These are phyloP conservation scores for Phascolomyces articulosus DNA, from an alignment of 371 early-diverging fungal genomes.

Conservation along the genomic window DNA sequence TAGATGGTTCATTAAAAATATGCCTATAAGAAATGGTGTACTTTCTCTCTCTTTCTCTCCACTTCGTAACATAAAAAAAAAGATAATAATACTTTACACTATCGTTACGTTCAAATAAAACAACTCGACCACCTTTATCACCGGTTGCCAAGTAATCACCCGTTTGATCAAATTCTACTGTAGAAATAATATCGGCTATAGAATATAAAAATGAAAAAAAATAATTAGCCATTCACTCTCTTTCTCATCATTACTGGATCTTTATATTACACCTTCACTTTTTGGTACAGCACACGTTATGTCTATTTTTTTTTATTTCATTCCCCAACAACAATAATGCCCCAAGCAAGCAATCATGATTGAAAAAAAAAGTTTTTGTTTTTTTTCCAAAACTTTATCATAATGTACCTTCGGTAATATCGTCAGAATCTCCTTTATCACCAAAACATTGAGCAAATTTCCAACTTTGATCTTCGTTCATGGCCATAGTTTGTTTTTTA, in stretches of 20 bases:
- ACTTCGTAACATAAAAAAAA: not conserved
- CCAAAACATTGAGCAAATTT: constrained; percentile 99
- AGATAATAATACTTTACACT: constrained; percentile 53
- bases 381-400: no score
- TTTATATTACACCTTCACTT: no score
- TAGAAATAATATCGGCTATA: constrained; percentile 91
- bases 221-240: no score
- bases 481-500: not conserved
- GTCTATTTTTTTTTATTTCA: no score
- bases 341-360: not conserved
- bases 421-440: constrained; percentile 97
- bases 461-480: constrained; percentile 74
- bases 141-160: constrained; percentile 93
- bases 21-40: no score
- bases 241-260: not conserved
- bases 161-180: constrained; percentile 93
- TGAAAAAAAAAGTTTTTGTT: not conserved
- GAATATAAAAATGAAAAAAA: not conserved
- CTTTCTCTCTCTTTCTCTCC: no score
- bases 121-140: constrained; percentile 91
- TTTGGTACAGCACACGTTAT: no score
- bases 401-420: constrained; percentile 97
- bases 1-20: not conserved
- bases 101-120: constrained; percentile 88
- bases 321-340: no score